Percentiles rank a stretch among this genome's conserved stretches.
Evolutionary conservation across 805 yeast species (phyloP).

Genomic region (Nakazawaea ambrosiae): DNA sequence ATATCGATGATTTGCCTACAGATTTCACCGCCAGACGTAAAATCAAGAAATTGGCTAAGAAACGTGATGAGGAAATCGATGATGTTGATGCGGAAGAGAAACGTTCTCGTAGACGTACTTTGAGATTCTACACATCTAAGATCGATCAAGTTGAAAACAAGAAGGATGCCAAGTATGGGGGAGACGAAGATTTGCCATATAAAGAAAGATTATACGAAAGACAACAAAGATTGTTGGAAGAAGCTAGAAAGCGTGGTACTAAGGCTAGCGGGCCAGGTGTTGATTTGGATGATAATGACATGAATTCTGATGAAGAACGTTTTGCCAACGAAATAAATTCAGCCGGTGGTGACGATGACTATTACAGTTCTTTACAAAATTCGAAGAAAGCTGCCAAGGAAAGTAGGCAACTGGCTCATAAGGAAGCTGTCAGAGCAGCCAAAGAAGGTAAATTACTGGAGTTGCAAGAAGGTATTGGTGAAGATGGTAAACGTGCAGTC

Average conservation of each 20-base stretch:
- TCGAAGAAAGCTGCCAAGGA: slow-evolving; percentile 41
- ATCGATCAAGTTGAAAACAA: slow-evolving; percentile 79
- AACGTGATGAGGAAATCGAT: slow-evolving; percentile 59
- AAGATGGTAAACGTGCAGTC: slow-evolving; percentile 88
- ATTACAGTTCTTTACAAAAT: slow-evolving; percentile 49
- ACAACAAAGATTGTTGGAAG: slow-evolving; percentile 79
- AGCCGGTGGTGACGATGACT: slow-evolving; percentile 41
- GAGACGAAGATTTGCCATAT: slow-evolving; percentile 90
- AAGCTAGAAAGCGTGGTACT: slow-evolving; percentile 79
- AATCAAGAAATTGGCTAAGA: slow-evolving; percentile 31
- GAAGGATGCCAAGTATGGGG: slow-evolving; percentile 52
- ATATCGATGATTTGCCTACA: slow-evolving; percentile 35
- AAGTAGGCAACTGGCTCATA: slow-evolving; percentile 57
- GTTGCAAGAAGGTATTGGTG: slow-evolving; percentile 56
- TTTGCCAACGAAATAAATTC: slow-evolving; percentile 34
- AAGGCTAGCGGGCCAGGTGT: slow-evolving; percentile 39
- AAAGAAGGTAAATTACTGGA: slow-evolving; percentile 80
- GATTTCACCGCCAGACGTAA: slow-evolving; percentile 48
- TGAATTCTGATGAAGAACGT: slow-evolving; percentile 39
- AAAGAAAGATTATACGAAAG: slow-evolving; percentile 86
- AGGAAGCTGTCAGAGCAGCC: slow-evolving; percentile 67
- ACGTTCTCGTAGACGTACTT: slow-evolving; percentile 65
- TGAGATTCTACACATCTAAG: slow-evolving; percentile 94
- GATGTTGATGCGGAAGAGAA: slow-evolving; percentile 86
- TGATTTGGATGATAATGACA: slow-evolving; percentile 46